A percentile compares a stretch with the other conserved stretches of the same genome.
These are phyloP conservation scores for Thalassiosira profunda DNA, from an alignment of 108 stramenopile genomes.

Conservation along the genomic window DNA sequence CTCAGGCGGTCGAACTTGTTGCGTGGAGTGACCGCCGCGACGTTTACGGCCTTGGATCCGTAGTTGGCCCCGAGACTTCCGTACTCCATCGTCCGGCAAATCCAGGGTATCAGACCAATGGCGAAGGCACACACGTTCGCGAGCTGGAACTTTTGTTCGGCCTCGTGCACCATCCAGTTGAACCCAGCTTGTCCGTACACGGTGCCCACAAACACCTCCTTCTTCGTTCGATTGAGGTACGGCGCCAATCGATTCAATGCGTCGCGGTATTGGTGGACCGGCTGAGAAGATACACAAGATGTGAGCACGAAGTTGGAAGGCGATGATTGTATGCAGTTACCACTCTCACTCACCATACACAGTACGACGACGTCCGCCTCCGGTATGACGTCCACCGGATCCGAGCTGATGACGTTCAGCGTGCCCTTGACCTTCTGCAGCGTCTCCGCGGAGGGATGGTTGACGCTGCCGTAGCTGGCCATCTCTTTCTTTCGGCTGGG, in stretches of 20 bases:
- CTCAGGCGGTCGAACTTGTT: slow-evolving; percentile 45
- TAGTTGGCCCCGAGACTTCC: slow-evolving; percentile 46
- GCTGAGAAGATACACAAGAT: too few species aligned
- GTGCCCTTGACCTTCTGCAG: slow-evolving; percentile 27
- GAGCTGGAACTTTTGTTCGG: slow-evolving; percentile 23
- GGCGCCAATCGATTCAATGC: slow-evolving; percentile 50
- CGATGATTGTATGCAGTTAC: slow-evolving; percentile 28
- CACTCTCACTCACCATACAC: slow-evolving; percentile 57
- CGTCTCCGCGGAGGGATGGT: slow-evolving; percentile 29
- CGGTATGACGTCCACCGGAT: slow-evolving; percentile 58
- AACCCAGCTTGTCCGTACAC: slow-evolving; percentile 61
- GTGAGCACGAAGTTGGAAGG: too few species aligned
- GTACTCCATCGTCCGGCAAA: slow-evolving; percentile 48
- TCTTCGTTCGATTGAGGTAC: slow-evolving; percentile 41
- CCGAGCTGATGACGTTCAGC: slow-evolving; percentile 27
- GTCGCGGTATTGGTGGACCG: slow-evolving; percentile 43
- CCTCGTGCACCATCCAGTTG: slow-evolving; percentile 65
- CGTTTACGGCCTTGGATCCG: slow-evolving; percentile 40
- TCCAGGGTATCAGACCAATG: slow-evolving; percentile 59
- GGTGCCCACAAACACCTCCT: slow-evolving; percentile 55
- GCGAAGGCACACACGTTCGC: slow-evolving; percentile 51
- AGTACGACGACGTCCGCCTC: slow-evolving; percentile 59
- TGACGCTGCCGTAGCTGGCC: slow-evolving; percentile 22
- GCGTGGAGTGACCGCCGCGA: slow-evolving; percentile 46
- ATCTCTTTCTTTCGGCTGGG: slow-evolving; percentile 29